Conservation (phyloP, 768 basidiomycete genomes). For the Phylloporus scabripes region DNA sequence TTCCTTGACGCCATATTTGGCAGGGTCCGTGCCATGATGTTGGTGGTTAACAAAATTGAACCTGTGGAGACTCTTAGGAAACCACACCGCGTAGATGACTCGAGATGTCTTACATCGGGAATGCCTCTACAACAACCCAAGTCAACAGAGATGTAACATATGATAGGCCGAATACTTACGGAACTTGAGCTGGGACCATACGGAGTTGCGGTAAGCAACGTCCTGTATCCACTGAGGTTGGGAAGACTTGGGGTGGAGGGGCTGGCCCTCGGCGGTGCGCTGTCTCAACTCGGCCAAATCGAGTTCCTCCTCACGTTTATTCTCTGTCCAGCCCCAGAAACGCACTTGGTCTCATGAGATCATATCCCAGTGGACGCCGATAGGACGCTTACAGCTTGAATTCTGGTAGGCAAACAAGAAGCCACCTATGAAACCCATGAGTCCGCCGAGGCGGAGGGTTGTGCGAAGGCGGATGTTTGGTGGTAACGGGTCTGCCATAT, state of each 20-base stretch:
- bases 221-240: constrained; percentile 84
- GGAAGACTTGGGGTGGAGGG: constrained; percentile 78
- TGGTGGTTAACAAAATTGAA: constrained; percentile 94
- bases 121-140: constrained; percentile 42
- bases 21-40: constrained; percentile 76
- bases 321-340: constrained; percentile 96
- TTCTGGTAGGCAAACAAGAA: constrained; percentile 92
- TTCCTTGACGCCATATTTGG: constrained; percentile 59
- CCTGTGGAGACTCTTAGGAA: constrained; percentile 42
- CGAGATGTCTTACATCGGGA: constrained; percentile 61
- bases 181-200: constrained; percentile 91
- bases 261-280: constrained; percentile 69
- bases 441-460: constrained; percentile 51
- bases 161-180: constrained; percentile 42
- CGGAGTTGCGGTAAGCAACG: constrained; percentile 83
- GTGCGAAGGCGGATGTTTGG: constrained; percentile 35
- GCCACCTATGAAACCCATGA: constrained; percentile 84
- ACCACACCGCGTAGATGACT: not conserved
- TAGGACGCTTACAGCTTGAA: constrained; percentile 61
- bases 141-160: constrained; percentile 2
- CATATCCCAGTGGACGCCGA: constrained; percentile 7
- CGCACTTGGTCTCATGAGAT: constrained; percentile 49
- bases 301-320: constrained; percentile 70
- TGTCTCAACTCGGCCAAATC: constrained; percentile 77
- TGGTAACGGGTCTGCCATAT: constrained; percentile 41